These are phyloP conservation scores for Sugiyamaella marilandica DNA, from an alignment of 805 yeast species.

Conservation along the genomic window DNA sequence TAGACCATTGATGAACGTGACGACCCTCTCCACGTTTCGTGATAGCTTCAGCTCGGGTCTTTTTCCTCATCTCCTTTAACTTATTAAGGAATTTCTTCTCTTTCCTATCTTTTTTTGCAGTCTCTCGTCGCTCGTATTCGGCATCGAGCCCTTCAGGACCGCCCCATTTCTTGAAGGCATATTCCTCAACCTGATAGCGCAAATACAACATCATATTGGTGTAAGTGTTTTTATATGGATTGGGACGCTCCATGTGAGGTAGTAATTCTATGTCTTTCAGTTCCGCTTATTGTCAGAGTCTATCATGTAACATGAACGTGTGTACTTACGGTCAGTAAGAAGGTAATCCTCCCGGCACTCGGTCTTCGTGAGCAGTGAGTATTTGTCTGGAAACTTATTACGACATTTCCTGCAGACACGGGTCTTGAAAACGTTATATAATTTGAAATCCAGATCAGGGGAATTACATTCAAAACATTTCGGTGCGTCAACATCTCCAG, in stretches of 20 bases:
- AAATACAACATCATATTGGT: slow-evolving; percentile 90
- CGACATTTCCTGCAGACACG: slow-evolving; percentile 80
- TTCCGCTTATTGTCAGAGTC: slow-evolving; percentile 46
- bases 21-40: slow-evolving; percentile 50
- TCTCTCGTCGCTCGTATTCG: slow-evolving; percentile 88
- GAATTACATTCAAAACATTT: slow-evolving; percentile 80
- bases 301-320: neutral
- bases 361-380: slow-evolving; percentile 86
- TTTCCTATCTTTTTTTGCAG: slow-evolving; percentile 60
- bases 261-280: slow-evolving; percentile 63
- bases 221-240: slow-evolving; percentile 87
- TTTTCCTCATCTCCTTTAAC: slow-evolving; percentile 80
- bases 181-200: slow-evolving; percentile 88
- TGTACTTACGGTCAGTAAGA: slow-evolving; percentile 59
- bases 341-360: slow-evolving; percentile 92
- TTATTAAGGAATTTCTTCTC: slow-evolving; percentile 77
- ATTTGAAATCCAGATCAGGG: slow-evolving; percentile 70
- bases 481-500: slow-evolving; percentile 66
- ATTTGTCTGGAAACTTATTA: slow-evolving; percentile 73
- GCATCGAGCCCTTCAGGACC: slow-evolving; percentile 79
- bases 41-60: slow-evolving; percentile 88
- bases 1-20: slow-evolving; percentile 43
- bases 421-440: slow-evolving; percentile 62
- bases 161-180: slow-evolving; percentile 93
- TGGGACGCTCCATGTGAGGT: slow-evolving; percentile 80